These are phyloP conservation scores for Elaeis guineensis DNA, from an alignment of 176 grass and related monocot genomes.

Conservation along the genomic window DNA sequence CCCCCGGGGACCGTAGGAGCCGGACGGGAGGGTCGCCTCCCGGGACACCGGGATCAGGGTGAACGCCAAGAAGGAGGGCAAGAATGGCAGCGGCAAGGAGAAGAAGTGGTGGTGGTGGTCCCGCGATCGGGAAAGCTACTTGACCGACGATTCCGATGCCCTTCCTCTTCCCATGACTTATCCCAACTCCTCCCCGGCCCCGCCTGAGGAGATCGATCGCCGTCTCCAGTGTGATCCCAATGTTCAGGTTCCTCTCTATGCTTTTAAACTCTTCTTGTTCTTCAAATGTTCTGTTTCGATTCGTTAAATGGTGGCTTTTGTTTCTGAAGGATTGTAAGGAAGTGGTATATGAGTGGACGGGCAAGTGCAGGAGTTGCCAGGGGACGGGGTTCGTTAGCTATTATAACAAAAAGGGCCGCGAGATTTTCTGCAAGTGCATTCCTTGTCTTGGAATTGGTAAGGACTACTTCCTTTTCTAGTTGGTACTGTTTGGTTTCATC, in stretches of 20 bases:
- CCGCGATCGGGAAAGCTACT: conserved; percentile 81
- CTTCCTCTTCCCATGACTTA: conserved; percentile 78
- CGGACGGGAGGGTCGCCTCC: conserved; percentile 38
- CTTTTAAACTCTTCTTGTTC: no score
- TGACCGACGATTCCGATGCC: conserved; percentile 58
- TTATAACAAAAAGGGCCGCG: conserved; percentile 77
- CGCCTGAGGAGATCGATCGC: conserved; percentile 73
- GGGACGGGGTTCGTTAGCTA: conserved; percentile 91
- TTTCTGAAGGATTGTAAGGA: conserved; percentile 68
- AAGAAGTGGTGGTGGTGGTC: conserved; percentile 80
- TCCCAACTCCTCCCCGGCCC: conserved; percentile 52
- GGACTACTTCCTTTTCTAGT: conserved; percentile 7
- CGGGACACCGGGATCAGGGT: conserved; percentile 72
- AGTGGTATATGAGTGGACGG: conserved; percentile 84
- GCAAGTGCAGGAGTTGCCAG: conserved; percentile 93
- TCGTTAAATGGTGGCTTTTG: not conserved
- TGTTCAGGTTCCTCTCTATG: conserved; percentile 33
- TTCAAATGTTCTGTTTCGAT: no score
- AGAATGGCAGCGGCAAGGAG: conserved; percentile 21
- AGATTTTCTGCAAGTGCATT: conserved; percentile 89
- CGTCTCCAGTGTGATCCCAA: conserved; percentile 64
- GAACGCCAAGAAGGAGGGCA: conserved; percentile 55
- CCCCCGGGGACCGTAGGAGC: conserved; percentile 9
- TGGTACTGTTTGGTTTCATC: no score
- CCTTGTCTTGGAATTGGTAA: conserved; percentile 83